Evolutionary conservation across 306 rosid species (phyloP).

Genomic region (Pyrus bretschneideri): DNA sequence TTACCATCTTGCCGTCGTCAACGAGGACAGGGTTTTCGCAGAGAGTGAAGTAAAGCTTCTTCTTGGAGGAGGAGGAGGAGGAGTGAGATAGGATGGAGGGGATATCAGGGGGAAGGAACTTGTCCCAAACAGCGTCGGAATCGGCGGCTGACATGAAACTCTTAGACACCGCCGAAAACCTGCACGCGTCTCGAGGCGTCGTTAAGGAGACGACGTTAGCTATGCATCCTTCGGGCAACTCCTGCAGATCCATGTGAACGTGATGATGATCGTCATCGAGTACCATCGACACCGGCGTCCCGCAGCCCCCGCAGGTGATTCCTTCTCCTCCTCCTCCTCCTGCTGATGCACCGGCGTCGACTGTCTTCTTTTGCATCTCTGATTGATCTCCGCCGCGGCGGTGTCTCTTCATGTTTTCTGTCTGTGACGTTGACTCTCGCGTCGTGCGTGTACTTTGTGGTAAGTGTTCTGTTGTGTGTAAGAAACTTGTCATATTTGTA

Average conservation of each 20-base stretch:
- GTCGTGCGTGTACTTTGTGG: no score
- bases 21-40: no score
- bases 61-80: no score
- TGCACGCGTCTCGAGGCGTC: constrained; percentile 49
- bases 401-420: neutral
- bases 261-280: neutral
- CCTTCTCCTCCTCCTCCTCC: neutral
- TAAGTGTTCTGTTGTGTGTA: no score
- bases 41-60: no score
- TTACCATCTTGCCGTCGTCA: no score
- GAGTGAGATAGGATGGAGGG: neutral
- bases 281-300: neutral
- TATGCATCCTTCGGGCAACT: constrained; percentile 61
- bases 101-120: constrained; percentile 46
- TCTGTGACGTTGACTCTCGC: no score
- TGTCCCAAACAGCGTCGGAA: constrained; percentile 62
- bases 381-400: neutral
- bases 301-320: neutral
- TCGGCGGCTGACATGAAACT: constrained; percentile 54
- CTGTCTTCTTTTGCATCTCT: neutral
- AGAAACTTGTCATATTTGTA: no score
- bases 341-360: neutral
- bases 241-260: constrained; percentile 13
- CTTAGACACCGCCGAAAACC: constrained; percentile 33
- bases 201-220: constrained; percentile 46